phyloP scores from a whole-genome alignment of 2,329 filamentous ascomycete species.

The Ceratocystis albifundus region DNA sequence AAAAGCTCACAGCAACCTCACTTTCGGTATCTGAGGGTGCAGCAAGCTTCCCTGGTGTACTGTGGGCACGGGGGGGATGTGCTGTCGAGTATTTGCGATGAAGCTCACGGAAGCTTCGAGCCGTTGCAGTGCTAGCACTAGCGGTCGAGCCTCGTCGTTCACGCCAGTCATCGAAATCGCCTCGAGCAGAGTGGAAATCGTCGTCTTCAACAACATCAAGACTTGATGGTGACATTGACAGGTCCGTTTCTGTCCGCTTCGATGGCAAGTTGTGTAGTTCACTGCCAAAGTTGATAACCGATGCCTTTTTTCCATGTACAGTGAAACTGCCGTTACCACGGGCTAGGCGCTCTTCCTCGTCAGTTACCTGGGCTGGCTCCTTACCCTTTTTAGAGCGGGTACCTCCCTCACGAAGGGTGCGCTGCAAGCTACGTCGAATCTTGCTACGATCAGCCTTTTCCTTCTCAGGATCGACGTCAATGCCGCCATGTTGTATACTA shows the following conservation, averaged over 20 bases:
- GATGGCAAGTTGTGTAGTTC: conserved; percentile 70
- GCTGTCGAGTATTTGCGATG: conserved; percentile 49
- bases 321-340: conserved; percentile 83
- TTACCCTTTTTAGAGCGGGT: conserved; percentile 63
- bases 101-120: conserved; percentile 51
- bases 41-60: conserved; percentile 31
- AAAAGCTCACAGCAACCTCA: conserved; percentile 48
- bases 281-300: conserved; percentile 89
- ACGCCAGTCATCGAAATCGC: conserved; percentile 33
- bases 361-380: conserved; percentile 37
- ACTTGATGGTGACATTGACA: conserved; percentile 30
- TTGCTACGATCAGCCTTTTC: conserved; percentile 51
- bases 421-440: conserved; percentile 75
- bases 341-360: conserved; percentile 56
- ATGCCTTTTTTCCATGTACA: conserved; percentile 94
- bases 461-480: conserved; percentile 25
- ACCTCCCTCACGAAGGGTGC: conserved; percentile 72
- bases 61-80: conserved; percentile 36
- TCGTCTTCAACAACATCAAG: conserved; percentile 33
- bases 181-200: conserved; percentile 44
- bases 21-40: conserved; percentile 49
- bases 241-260: conserved; percentile 41
- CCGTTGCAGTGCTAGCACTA: conserved; percentile 56
- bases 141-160: conserved; percentile 51
- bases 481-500: conserved; percentile 18